phyloP scores from a whole-genome alignment of 768 basidiomycete genomes.

The Phanerochaete sordida region DNA sequence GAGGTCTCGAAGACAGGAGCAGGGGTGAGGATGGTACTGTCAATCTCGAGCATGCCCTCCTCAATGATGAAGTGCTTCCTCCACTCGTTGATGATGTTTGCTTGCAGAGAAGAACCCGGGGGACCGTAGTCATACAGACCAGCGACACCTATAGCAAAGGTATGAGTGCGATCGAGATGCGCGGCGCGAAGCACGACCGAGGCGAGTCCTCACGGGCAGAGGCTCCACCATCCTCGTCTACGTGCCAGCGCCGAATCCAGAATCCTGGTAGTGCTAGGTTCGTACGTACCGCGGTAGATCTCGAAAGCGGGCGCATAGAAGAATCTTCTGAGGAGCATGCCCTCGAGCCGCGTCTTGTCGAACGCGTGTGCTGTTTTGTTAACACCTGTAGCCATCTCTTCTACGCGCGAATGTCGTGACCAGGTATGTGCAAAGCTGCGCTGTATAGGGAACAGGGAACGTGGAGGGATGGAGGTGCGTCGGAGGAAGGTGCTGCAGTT shows the following conservation, averaged over 20 bases:
- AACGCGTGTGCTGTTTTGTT: slow-evolving; percentile 87
- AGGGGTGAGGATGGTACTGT: slow-evolving; percentile 97
- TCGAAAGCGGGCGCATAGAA: slow-evolving; percentile 99
- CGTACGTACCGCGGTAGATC: slow-evolving; percentile 87
- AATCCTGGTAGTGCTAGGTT: not conserved
- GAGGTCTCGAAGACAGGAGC: slow-evolving; percentile 93
- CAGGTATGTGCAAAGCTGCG: not conserved
- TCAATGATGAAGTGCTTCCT: slow-evolving; percentile 97
- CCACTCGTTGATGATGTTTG: slow-evolving; percentile 97
- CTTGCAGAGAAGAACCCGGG: slow-evolving; percentile 91
- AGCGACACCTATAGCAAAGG: slow-evolving; percentile 68
- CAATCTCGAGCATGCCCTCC: slow-evolving; percentile 97
- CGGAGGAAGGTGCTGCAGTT: not conserved
- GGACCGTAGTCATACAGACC: slow-evolving; percentile 98
- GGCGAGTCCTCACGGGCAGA: not conserved
- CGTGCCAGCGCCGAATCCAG: too few species aligned
- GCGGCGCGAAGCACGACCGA: not conserved
- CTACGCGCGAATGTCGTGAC: not conserved
- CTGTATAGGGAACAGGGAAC: not conserved
- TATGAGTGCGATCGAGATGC: not conserved
- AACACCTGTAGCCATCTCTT: slow-evolving; percentile 32
- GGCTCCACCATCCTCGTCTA: too few species aligned
- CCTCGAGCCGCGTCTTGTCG: slow-evolving; percentile 83
- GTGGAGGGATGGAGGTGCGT: slow-evolving; percentile 1
- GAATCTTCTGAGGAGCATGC: slow-evolving; percentile 84